Evolutionary conservation across 176 grass and related monocot species (phyloP).

Genomic region (Rhynchospora tenuis): DNA sequence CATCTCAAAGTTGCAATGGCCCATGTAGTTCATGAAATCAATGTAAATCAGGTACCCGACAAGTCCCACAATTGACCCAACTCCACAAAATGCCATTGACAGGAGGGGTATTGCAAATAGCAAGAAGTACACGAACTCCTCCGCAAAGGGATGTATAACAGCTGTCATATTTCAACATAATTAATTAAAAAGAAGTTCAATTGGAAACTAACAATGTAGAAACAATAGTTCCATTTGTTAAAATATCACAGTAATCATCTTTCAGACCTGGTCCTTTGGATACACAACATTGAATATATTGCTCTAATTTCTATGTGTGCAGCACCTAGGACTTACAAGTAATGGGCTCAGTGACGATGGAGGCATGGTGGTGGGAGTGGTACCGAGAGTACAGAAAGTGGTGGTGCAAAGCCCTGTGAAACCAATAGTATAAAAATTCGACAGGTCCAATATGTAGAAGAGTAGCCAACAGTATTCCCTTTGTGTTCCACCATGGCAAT

Average conservation of each 20-base stretch:
- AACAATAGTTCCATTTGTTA: background rate
- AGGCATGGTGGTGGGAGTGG: conserved; percentile 86
- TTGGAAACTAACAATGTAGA: background rate
- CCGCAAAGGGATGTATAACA: conserved; percentile 87
- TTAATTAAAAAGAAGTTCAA: background rate
- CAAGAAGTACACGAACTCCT: conserved; percentile 55
- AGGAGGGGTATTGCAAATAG: conserved; percentile 61
- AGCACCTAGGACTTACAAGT: conserved; percentile 45
- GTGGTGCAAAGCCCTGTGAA: conserved; percentile 85
- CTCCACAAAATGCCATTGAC: conserved; percentile 13
- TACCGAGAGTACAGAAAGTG: conserved; percentile 89
- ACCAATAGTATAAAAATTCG: conserved; percentile 97
- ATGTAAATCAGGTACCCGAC: conserved; percentile 46
- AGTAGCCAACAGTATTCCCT: conserved; percentile 33
- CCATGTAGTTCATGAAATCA: conserved; percentile 98
- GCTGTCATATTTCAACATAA: conserved; percentile 30
- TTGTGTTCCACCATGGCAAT: conserved; percentile 50
- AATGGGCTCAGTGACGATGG: conserved; percentile 89
- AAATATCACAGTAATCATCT: background rate
- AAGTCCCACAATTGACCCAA: conserved; percentile 34
- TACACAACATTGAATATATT: background rate
- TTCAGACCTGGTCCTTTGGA: background rate
- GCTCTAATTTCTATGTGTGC: background rate
- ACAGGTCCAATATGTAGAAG: conserved; percentile 59
- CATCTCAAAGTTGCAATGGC: conserved; percentile 90